Evolutionary conservation across 257 asterid genomes (phyloP).

Genomic region (Salvia miltiorrhiza): DNA sequence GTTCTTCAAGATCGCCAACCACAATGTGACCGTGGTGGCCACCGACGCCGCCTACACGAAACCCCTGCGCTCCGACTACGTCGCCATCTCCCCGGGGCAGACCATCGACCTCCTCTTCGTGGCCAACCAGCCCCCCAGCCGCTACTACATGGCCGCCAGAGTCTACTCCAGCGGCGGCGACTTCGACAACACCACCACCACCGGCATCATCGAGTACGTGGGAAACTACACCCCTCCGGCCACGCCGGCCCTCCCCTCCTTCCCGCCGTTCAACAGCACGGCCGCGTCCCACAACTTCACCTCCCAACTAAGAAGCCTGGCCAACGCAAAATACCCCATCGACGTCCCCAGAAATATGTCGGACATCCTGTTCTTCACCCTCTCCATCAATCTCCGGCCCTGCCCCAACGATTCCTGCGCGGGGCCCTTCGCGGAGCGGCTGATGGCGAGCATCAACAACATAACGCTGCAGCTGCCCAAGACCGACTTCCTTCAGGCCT

Average conservation of each 20-base stretch:
- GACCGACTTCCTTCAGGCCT: conserved; percentile 40
- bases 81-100: conserved; percentile 58
- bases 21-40: conserved; percentile 51
- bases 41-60: conserved; percentile 53
- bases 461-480: conserved; percentile 29
- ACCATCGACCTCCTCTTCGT: conserved; percentile 52
- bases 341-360: conserved; percentile 38
- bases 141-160: conserved; percentile 54
- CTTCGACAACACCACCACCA: conserved; percentile 35
- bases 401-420: conserved; percentile 29
- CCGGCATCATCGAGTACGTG: conserved; percentile 33
- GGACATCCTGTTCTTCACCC: conserved; percentile 23
- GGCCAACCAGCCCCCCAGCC: conserved; percentile 45
- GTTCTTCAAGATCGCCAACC: conserved; percentile 52
- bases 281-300: conserved; percentile 28
- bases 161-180: conserved; percentile 15
- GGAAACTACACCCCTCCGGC: conserved; percentile 34
- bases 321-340: conserved; percentile 22
- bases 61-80: conserved; percentile 28
- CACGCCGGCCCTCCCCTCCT: conserved; percentile 13
- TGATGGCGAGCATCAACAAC: conserved; percentile 53
- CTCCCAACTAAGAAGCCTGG: conserved; percentile 26
- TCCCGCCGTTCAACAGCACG: conserved; percentile 34
- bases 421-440: conserved; percentile 28
- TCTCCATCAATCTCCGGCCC: conserved; percentile 40